Conservation (phyloP, 495 filamentous ascomycete genomes). For the Daldinia bambusicola region DNA sequence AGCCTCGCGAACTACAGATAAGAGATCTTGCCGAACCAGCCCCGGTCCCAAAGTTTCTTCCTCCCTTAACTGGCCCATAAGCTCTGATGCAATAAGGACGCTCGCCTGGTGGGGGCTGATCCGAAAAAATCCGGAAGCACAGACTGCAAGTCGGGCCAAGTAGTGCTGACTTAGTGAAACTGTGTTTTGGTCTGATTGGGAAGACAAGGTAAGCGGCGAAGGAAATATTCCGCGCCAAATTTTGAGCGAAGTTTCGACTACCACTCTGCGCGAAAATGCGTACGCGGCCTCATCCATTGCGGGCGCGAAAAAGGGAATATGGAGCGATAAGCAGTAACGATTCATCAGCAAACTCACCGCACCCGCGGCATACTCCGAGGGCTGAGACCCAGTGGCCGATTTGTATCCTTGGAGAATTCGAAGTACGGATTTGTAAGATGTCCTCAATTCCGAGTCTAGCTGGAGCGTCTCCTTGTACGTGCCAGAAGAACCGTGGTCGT, state of each 20-base stretch:
- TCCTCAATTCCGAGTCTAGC: conserved; percentile 51
- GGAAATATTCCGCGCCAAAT: conserved; percentile 48
- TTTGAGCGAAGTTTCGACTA: conserved; percentile 57
- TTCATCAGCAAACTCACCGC: conserved; percentile 55
- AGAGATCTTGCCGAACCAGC: conserved; percentile 56
- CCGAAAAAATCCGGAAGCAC: conserved; percentile 61
- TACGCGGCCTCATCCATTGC: conserved; percentile 54
- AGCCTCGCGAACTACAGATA: conserved; percentile 59
- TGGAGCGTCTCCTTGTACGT: conserved; percentile 53
- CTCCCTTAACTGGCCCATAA: conserved; percentile 59
- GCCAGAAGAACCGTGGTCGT: conserved; percentile 46
- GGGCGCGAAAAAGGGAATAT: conserved; percentile 51
- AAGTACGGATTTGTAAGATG: conserved; percentile 48
- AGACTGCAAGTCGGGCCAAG: conserved; percentile 55
- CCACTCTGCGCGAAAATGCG: conserved; percentile 60
- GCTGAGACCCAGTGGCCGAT: conserved; percentile 46
- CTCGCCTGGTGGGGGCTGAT: conserved; percentile 55
- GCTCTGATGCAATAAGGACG: conserved; percentile 60
- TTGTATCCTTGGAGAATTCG: conserved; percentile 50
- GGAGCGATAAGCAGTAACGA: conserved; percentile 67
- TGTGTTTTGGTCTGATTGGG: conserved; percentile 33
- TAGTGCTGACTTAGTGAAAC: conserved; percentile 47
- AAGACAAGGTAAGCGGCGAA: conserved; percentile 29
- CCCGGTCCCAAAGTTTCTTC: conserved; percentile 59
- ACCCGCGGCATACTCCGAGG: conserved; percentile 52